Conservation (phyloP, 163 green algal genomes). For the Scenedesmus sp. region DNA sequence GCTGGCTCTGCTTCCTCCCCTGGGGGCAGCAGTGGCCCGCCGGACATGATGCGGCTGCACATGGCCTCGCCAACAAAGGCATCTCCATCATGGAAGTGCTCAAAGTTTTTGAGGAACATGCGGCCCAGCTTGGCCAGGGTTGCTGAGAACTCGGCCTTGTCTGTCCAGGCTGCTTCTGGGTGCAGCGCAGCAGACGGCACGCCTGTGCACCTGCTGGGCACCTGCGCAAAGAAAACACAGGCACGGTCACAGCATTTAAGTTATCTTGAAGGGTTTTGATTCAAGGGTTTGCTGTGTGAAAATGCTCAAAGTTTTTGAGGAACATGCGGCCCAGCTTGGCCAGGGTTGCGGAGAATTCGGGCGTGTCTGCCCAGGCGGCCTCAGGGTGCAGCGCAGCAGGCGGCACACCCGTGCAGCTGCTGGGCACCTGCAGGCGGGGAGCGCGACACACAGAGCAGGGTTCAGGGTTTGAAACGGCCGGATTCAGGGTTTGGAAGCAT, state of each 20-base stretch:
- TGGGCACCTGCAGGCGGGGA: neutral
- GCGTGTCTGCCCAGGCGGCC: neutral
- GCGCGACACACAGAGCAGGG: neutral
- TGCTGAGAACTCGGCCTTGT: constrained; percentile 73
- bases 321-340: neutral
- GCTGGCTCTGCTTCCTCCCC: neutral
- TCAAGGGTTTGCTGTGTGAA: too few species aligned
- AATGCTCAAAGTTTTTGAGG: constrained; percentile 59
- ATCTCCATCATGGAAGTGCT: constrained; percentile 49
- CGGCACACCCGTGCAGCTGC: neutral
- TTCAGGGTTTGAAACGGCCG: neutral
- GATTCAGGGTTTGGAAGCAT: constrained; percentile 62
- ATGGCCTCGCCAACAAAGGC: constrained; percentile 36
- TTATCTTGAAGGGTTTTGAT: too few species aligned
- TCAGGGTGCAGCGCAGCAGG: neutral
- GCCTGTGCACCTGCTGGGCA: constrained; percentile 49
- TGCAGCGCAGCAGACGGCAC: constrained; percentile 81
- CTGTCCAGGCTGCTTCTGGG: constrained; percentile 75
- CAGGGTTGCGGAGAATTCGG: neutral
- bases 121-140: constrained; percentile 74
- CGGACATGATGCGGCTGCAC: constrained; percentile 3
- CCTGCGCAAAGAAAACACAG: neutral
- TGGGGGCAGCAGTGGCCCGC: neutral
- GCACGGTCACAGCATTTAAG: neutral
- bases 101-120: constrained; percentile 75